Evolutionary conservation across 495 filamentous ascomycete genomes (phyloP), one percentile per base, ranked within the genome.

Genomic region (Penicillium roqueforti): DNA sequence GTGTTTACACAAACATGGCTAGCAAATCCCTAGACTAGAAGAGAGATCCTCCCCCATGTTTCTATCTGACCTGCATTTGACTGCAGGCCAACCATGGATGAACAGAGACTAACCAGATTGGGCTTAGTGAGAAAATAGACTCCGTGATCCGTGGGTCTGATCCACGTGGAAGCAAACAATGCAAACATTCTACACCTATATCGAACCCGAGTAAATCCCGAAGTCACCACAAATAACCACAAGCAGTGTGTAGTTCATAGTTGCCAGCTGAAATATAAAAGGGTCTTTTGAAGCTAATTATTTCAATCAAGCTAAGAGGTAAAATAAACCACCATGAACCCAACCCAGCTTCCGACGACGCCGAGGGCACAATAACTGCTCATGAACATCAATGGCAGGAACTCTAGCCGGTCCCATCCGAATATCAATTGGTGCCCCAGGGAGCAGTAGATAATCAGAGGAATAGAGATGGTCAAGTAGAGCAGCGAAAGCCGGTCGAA

Each of bases 301-400:
- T 7, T 42, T 38, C 18, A 37, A 4, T 32, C 29, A 18, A 48
- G 22, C 51, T 76, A 88, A 48, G 83, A 82, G 1, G 84, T 87
- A 69, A 96, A 92, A 69, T 91, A 96, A 36, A 98, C 88, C 22
- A 96, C 91, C 78, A 89, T 81, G 66, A 97, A 96, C 18, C 93
- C 92, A 48, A 97, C 64, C 92, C 92, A 97, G 76, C 93, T 98
- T 4, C 89, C 93, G 11, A 97, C 83, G 1, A 98, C 90, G n/a
- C 93, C 93, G 37, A 97, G 70, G 18, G 93, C 93, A 14, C 87
- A 92, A 72, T 98, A 98, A 40, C 88, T 87, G 72, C 92, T 97
- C 65, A 84, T 96, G 65, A 97, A 95, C 93, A 98, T 97, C 56
- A 97, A 70, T 14, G 93, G 93, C 26, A 97, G 69, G 68, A 97